Percentiles rank a stretch among this genome's conserved stretches.
Conservation (phyloP, 1,139 yeast genomes). For the Pichia sp. region DNA sequence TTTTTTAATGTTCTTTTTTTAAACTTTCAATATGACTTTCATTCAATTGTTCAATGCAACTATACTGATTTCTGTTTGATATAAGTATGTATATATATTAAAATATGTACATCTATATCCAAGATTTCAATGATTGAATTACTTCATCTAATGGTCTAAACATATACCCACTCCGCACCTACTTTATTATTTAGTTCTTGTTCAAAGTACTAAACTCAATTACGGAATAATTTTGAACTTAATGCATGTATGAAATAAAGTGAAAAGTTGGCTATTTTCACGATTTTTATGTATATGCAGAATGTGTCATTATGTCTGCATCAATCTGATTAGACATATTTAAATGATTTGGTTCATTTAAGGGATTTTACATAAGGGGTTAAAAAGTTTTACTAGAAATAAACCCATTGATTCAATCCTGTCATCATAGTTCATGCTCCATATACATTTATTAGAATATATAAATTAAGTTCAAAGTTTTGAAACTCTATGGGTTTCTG, state of each 20-base stretch:
- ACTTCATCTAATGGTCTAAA: not conserved
- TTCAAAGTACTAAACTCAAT: not conserved
- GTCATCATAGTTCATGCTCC: slow-evolving; percentile 14
- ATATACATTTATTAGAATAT: slow-evolving; percentile 1
- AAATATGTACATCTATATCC: not conserved
- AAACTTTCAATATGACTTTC: not conserved
- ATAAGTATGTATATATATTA: not conserved
- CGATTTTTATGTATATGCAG: slow-evolving; percentile 3
- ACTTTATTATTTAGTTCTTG: not conserved
- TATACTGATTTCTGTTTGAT: slow-evolving; percentile 13
- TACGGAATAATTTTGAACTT: not conserved
- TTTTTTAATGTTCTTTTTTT: not conserved
- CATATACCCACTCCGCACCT: not conserved
- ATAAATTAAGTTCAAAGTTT: not conserved
- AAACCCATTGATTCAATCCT: not conserved
- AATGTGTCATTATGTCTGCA: slow-evolving; percentile 5
- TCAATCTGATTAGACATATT: not conserved
- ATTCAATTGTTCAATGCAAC: slow-evolving; percentile 12
- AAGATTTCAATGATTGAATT: not conserved
- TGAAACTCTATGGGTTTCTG: too few species aligned
- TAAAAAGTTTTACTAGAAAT: too few species aligned
- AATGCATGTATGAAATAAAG: not conserved
- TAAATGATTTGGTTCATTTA: not conserved
- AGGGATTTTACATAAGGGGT: slow-evolving; percentile 9
- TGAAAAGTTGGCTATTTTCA: not conserved